A percentile compares a stretch with the other conserved stretches of the same genome.
Evolutionary conservation across 2,329 filamentous ascomycete genomes (phyloP).

Genomic region (Nemania diffusa): DNA sequence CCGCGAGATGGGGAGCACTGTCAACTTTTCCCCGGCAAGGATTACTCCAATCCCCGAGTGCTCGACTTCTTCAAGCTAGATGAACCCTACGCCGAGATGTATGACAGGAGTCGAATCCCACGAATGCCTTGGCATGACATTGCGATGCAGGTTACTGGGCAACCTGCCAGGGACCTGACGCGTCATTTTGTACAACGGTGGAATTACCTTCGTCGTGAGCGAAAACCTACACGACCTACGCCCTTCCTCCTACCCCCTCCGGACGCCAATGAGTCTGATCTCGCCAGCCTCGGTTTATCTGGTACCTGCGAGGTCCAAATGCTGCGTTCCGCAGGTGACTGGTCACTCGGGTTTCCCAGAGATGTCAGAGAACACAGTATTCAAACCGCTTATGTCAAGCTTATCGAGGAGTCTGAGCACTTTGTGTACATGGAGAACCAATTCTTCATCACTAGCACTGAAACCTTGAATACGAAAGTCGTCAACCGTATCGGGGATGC

Average conservation of each 20-base stretch:
- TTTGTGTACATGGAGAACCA: conserved; percentile 99
- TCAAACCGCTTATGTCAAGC: conserved; percentile 92
- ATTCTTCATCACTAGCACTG: conserved; percentile 94
- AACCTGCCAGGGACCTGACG: conserved; percentile 92
- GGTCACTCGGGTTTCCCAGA: conserved; percentile 82
- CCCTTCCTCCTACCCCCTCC: conserved; percentile 94
- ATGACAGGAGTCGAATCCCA: conserved; percentile 86
- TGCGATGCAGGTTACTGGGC: conserved; percentile 95
- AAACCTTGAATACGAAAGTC: conserved; percentile 87
- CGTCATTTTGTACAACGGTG: conserved; percentile 97
- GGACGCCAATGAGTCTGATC: conserved; percentile 86
- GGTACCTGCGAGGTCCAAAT: conserved; percentile 98
- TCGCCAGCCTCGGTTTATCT: conserved; percentile 86
- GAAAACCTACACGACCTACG: conserved; percentile 91
- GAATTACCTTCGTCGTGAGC: conserved; percentile 94
- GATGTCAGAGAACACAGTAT: conserved; percentile 92
- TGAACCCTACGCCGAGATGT: conserved; percentile 99
- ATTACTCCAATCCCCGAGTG: conserved; percentile 96
- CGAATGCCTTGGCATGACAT: conserved; percentile 99
- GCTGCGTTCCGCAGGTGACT: conserved; percentile 85
- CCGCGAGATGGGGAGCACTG: conserved; percentile 94
- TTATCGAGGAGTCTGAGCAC: conserved; percentile 95
- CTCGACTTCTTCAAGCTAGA: conserved; percentile 94
- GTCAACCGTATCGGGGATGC: conserved; percentile 95
- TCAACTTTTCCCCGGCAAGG: conserved; percentile 96